Base-by-base conservation (phyloP, 352 stramenopile genomes). In the Hyaloperonospora brassicae region DNA sequence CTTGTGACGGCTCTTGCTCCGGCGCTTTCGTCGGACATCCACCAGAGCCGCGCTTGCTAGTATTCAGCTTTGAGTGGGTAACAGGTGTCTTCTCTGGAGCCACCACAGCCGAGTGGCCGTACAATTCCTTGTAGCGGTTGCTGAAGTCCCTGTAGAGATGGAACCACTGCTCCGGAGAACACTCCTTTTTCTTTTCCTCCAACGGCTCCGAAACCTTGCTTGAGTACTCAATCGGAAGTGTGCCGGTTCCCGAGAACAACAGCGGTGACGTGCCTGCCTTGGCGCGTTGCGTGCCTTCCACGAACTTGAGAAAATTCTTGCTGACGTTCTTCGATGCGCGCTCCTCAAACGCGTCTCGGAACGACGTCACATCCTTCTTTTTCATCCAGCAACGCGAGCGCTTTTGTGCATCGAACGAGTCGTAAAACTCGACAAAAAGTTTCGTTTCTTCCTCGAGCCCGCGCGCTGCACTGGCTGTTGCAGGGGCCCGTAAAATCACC, bases 301-400 rank as follows among this genome's bases (percentile, higher is more conserved):
- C 77, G 45, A 79, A 90, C 48, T 74, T 69, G 30, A 72, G 70
- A 59, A 90, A 90, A 51, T 76, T 88, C 61, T 88, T 88, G 66
- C 79, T 76, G 57, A 90, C 73, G 57, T 78, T 84, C 72, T 88
- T 88, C 21, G 72, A 84, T 49, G 79, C 79, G 52, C 77, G 76
- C 48, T 88, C 79, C 40, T 90, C 79, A 62, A 90, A 90, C 36
- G 52, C 60, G 50, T 90, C 79, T 22, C 79, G 64, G 58, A 90
- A 90, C 8, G 77, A 73, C 47, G 63, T 65, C 35, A 90, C 72
- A 34, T 83, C 86, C 53, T 87, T 90, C 57, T 86, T 85, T 61
- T 88, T 75, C 76, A 90, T 87, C 79, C 79, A 90, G 64, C 79
- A 90, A 24, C 77, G 75, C 24, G 77, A 86, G 47, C 79, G 79